phyloP scores from a whole-genome alignment of 108 stramenopile genomes.

The Conticribra guillardii region DNA sequence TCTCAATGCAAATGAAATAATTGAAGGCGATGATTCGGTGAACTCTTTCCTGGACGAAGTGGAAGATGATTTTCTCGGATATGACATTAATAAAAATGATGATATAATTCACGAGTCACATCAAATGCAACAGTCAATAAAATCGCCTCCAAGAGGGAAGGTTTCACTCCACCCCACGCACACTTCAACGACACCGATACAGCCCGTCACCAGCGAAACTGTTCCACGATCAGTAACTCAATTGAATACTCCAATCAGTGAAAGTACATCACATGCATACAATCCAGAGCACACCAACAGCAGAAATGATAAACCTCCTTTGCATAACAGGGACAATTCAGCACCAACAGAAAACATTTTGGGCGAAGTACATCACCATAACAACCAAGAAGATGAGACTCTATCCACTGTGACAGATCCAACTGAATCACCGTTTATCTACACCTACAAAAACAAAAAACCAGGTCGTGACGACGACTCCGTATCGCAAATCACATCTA shows the following conservation, averaged over 20 bases:
- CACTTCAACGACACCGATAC: too few relatives aligned
- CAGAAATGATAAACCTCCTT: neutral
- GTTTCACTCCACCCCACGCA: too few relatives aligned
- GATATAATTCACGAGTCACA: neutral
- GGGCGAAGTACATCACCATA: neutral
- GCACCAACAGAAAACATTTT: constrained; percentile 1
- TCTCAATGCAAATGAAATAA: neutral
- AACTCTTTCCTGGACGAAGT: neutral
- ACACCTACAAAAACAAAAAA: constrained; percentile 43
- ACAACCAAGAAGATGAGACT: constrained; percentile 24
- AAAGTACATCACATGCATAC: neutral
- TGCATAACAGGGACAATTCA: neutral
- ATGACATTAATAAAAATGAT: neutral
- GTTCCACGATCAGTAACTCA: neutral
- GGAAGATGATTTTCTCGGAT: neutral
- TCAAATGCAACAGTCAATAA: neutral
- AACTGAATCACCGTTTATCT: constrained; percentile 43
- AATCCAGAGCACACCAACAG: neutral
- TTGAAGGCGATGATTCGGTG: neutral
- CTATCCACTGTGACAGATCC: constrained; percentile 36
- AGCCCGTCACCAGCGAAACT: too few relatives aligned
- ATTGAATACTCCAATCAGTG: neutral
- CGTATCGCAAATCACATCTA: constrained; percentile 53
- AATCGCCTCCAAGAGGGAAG: too few relatives aligned
- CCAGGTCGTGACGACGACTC: constrained; percentile 40